A percentile compares a stretch with the other conserved stretches of the same genome.
phyloP scores from a whole-genome alignment of 768 basidiomycete genomes.

The Rhizopogon vulgaris region DNA sequence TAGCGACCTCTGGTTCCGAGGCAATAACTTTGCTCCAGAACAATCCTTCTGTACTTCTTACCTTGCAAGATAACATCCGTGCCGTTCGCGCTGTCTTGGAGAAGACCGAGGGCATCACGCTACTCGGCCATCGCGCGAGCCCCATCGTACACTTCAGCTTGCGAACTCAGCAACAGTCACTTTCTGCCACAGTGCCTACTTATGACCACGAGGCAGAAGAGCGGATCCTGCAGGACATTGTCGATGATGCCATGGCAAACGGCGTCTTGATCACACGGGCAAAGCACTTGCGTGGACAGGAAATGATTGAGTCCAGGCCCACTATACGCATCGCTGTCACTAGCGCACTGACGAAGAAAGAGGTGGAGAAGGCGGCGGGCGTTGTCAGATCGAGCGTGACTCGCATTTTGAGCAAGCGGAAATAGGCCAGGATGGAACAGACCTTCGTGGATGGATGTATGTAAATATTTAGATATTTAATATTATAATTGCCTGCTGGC shows the following conservation, averaged over 20 bases:
- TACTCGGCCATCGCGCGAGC: conserved; percentile 82
- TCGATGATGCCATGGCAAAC: conserved; percentile 76
- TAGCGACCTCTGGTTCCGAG: conserved; percentile 83
- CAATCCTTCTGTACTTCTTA: conserved; percentile 67
- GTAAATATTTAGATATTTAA: conserved; percentile 21
- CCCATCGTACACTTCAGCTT: conserved; percentile 85
- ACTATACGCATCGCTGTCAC: conserved; percentile 81
- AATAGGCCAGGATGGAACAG: conserved; percentile 21
- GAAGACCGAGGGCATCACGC: conserved; percentile 69
- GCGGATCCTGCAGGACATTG: conserved; percentile 79
- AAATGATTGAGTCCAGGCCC: conserved; percentile 74
- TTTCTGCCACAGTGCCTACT: conserved; percentile 16
- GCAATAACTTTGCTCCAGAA: conserved; percentile 75
- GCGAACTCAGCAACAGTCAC: conserved; percentile 27
- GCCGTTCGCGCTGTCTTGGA: conserved; percentile 78
- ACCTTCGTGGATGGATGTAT: conserved; percentile 21
- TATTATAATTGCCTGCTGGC: conserved; percentile 3
- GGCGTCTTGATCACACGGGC: conserved; percentile 85
- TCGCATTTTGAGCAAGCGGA: conserved; percentile 64
- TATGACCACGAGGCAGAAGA: conserved; percentile 69
- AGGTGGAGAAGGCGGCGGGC: conserved; percentile 81
- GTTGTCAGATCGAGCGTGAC: conserved; percentile 68
- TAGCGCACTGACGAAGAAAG: conserved; percentile 78
- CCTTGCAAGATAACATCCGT: conserved; percentile 77
- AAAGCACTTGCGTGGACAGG: conserved; percentile 77